Conservation (phyloP, 2,329 filamentous ascomycete species). For the Ceratocystis lukuohia region DNA sequence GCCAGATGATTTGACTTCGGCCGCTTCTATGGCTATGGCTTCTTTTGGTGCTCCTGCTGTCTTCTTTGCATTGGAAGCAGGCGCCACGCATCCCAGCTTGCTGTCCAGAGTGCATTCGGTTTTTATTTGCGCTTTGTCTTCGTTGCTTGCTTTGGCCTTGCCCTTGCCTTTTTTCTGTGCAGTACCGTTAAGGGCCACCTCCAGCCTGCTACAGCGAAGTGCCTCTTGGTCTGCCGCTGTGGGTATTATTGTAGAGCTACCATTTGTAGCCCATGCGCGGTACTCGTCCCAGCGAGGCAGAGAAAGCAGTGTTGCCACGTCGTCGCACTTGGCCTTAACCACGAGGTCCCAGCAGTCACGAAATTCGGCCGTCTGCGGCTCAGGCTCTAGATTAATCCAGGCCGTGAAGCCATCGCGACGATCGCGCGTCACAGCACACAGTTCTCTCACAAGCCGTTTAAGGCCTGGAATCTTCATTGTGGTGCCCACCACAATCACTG, state of each 20-base stretch:
- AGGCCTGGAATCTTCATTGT: constrained; percentile 92
- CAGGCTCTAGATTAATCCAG: constrained; percentile 86
- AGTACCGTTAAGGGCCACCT: constrained; percentile 21
- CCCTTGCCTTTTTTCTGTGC: constrained; percentile 20
- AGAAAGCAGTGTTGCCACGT: constrained; percentile 62
- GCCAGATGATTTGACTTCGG: neutral
- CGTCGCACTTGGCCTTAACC: constrained; percentile 74
- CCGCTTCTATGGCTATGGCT: neutral
- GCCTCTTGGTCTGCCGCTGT: constrained; percentile 32
- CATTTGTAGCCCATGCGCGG: constrained; percentile 24
- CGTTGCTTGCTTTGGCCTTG: constrained; percentile 24
- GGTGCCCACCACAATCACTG: constrained; percentile 87
- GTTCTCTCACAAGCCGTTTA: constrained; percentile 73
- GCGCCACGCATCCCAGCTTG: constrained; percentile 45
- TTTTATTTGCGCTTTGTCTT: constrained; percentile 30
- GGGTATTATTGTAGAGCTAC: constrained; percentile 33
- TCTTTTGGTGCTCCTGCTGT: too few species aligned
- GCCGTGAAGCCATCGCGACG: constrained; percentile 74
- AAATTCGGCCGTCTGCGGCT: constrained; percentile 69
- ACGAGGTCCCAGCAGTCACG: constrained; percentile 90
- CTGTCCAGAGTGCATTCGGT: constrained; percentile 34
- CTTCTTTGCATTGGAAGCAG: constrained; percentile 20
- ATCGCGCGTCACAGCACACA: constrained; percentile 75
- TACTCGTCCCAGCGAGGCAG: constrained; percentile 43
- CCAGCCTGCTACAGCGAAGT: constrained; percentile 29